phyloP scores from a whole-genome alignment of 2,329 filamentous ascomycete genomes.

The Lasiodiplodia hormozganensis region DNA sequence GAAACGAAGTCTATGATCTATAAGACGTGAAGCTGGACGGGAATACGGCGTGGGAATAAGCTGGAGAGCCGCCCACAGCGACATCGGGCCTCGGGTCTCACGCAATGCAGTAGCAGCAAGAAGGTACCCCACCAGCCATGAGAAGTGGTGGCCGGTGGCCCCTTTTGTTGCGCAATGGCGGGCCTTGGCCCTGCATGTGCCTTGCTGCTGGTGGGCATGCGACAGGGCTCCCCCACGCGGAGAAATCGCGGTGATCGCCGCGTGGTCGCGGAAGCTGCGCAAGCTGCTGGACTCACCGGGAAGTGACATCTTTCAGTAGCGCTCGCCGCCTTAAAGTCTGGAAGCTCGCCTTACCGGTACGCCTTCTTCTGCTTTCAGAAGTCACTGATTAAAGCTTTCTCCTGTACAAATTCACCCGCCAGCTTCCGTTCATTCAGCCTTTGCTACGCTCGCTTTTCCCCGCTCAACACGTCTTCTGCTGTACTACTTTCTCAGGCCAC shows the following conservation, averaged over 20 bases:
- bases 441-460: slow-evolving; percentile 17
- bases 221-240: slow-evolving; percentile 22
- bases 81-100: slow-evolving; percentile 24
- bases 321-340: slow-evolving; percentile 19
- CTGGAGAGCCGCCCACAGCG: neutral
- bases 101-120: neutral
- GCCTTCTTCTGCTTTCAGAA: neutral
- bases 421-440: slow-evolving; percentile 18
- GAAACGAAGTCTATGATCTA: slow-evolving; percentile 3
- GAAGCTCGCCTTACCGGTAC: neutral
- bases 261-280: slow-evolving; percentile 23
- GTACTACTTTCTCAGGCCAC: slow-evolving; percentile 14
- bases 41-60: slow-evolving; percentile 22
- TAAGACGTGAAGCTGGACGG: slow-evolving; percentile 1
- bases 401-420: neutral
- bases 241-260: slow-evolving; percentile 23
- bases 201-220: neutral
- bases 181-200: slow-evolving; percentile 10
- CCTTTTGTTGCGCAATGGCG: slow-evolving; percentile 2
- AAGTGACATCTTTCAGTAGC: slow-evolving; percentile 19
- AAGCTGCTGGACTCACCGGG: neutral
- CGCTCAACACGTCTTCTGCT: neutral
- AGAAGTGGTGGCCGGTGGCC: slow-evolving; percentile 20
- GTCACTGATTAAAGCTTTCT: neutral
- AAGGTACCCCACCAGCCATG: slow-evolving; percentile 9